Percentiles rank a stretch among this genome's conserved stretches.
Evolutionary conservation across 2,329 filamentous ascomycete genomes (phyloP).

Genomic region (Knoxdaviesia capensis): DNA sequence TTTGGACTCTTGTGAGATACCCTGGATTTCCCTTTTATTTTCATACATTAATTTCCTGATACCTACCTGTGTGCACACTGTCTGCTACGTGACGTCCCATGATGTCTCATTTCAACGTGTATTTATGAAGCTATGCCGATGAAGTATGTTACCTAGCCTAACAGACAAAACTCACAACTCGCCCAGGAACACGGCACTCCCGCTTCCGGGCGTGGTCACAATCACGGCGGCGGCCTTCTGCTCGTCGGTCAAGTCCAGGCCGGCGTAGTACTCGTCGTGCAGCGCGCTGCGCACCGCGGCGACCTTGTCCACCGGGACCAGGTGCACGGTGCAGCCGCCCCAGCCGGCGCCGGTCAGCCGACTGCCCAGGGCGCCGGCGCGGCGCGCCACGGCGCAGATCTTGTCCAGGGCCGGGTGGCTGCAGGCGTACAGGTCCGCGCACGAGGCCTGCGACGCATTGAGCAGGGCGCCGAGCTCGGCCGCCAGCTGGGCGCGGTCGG

Average conservation of each 20-base stretch:
- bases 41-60: no score
- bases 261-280: conserved; percentile 64
- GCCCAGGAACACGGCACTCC: conserved; percentile 20
- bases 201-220: conserved; percentile 69
- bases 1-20: no score
- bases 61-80: no score
- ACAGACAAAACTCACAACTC: no score
- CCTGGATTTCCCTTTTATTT: no score
- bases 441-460: conserved; percentile 78
- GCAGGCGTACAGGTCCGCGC: conserved; percentile 75
- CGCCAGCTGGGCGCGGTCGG: conserved; percentile 41
- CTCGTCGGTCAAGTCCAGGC: conserved; percentile 43
- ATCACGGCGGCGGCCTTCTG: conserved; percentile 65
- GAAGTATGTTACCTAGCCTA: no score
- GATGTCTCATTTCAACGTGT: no score
- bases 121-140: no score
- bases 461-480: conserved; percentile 58
- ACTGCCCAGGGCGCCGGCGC: conserved; percentile 65
- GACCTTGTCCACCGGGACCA: conserved; percentile 70
- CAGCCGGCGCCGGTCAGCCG: conserved; percentile 84
- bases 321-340: conserved; percentile 90
- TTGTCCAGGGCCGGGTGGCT: conserved; percentile 84
- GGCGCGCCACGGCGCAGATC: conserved; percentile 60
- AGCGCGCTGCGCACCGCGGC: conserved; percentile 58
- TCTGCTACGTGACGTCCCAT: no score